Evolutionary conservation across 2,329 filamentous ascomycete genomes (phyloP).

Genomic region (Trichoderma lentiforme): DNA sequence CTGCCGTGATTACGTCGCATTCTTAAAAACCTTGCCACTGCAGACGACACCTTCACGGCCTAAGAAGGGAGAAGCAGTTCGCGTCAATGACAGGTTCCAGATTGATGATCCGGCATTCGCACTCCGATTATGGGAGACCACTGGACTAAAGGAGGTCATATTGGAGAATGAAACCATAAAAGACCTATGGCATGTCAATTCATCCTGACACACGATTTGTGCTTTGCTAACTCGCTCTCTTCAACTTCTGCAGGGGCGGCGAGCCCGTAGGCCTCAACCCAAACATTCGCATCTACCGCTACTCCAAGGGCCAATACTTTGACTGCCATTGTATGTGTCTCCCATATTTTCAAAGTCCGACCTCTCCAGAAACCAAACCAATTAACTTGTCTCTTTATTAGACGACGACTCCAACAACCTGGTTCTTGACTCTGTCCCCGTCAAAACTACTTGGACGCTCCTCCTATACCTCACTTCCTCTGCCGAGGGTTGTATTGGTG

Average conservation of each 20-base stretch:
- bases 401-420: constrained; percentile 85
- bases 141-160: constrained; percentile 65
- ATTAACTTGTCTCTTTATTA: constrained; percentile 34
- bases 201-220: background rate
- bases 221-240: background rate
- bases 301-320: constrained; percentile 83
- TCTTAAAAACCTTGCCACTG: constrained; percentile 66
- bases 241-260: constrained; percentile 64
- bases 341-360: background rate
- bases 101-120: constrained; percentile 74
- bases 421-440: constrained; percentile 34
- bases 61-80: constrained; percentile 74
- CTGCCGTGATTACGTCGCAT: constrained; percentile 72
- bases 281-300: constrained; percentile 87
- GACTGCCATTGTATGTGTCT: constrained; percentile 75
- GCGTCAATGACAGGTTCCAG: constrained; percentile 89
- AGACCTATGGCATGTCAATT: constrained; percentile 43
- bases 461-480: constrained; percentile 81
- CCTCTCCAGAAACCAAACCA: background rate
- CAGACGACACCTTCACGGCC: constrained; percentile 75
- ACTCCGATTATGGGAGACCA: constrained; percentile 70
- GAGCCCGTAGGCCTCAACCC: constrained; percentile 79
- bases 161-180: constrained; percentile 38
- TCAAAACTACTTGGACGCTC: constrained; percentile 80
- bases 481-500: constrained; percentile 72